phyloP scores from a whole-genome alignment of 495 filamentous ascomycete species.

The Penicillium pulvis region DNA sequence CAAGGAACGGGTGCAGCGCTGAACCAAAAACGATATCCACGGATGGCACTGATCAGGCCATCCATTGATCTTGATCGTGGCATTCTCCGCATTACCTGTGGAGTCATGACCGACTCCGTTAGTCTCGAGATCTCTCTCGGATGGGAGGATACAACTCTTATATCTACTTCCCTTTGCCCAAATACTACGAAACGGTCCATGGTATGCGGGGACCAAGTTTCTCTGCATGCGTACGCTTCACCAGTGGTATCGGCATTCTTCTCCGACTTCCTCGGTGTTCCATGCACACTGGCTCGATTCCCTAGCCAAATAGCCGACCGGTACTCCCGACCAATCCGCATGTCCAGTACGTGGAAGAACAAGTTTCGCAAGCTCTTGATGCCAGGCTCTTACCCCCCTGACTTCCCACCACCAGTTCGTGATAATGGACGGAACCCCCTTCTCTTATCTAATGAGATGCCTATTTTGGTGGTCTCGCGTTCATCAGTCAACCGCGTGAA shows the following conservation, averaged over 20 bases:
- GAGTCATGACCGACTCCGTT: constrained; percentile 24
- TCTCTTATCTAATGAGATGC: constrained; percentile 86
- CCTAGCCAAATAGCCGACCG: constrained; percentile 62
- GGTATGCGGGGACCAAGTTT: constrained; percentile 79
- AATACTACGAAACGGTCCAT: constrained; percentile 43
- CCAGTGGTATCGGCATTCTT: constrained; percentile 70
- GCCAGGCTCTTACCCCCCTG: constrained; percentile 61
- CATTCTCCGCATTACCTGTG: constrained; percentile 52
- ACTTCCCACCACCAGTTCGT: constrained; percentile 47
- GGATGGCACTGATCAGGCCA: constrained; percentile 79
- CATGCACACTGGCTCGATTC: constrained; percentile 80
- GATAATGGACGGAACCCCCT: constrained; percentile 54
- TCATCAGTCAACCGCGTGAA: constrained; percentile 81
- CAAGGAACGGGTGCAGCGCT: constrained; percentile 75
- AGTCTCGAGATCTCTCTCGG: constrained; percentile 59
- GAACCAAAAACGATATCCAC: constrained; percentile 79
- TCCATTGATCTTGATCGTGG: constrained; percentile 63
- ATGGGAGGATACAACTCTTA: constrained; percentile 52
- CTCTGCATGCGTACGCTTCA: constrained; percentile 66
- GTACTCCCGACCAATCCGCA: constrained; percentile 54
- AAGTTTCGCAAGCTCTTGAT: constrained; percentile 44
- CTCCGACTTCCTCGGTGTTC: constrained; percentile 67
- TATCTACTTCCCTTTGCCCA: constrained; percentile 46
- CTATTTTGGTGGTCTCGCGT: constrained; percentile 80
- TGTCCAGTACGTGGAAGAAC: constrained; percentile 22